Evolutionary conservation across 2,329 filamentous ascomycete genomes (phyloP), one percentile per base, ranked within the genome.

Genomic region (Paecilomyces variotii): DNA sequence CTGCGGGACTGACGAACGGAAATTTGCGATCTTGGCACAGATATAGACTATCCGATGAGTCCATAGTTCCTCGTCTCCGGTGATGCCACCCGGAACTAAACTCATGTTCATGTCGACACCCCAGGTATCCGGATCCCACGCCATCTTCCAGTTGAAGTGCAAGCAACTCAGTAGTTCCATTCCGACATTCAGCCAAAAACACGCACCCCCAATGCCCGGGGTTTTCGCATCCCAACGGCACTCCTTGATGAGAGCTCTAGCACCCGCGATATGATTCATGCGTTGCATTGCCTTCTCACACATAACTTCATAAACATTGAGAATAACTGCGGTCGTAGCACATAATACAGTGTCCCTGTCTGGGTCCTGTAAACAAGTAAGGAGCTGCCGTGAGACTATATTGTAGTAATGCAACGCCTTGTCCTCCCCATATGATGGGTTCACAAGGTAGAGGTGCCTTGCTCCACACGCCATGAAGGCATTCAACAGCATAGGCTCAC

Each of bases 291-390:
- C 86, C 64, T 85, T 85, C 68, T 93, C 89, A 54, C 86, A 91
- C 90, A 97, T 96, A 65, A 92, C 87, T 72, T 97, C 91, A 74
- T 95, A 97, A 2, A 96, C 89, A 65, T 96, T 93, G 32, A 97
- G 81, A 6, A 96, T 87, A 12, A 96, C 87, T 2, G 93, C 91
- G 0, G 91, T 91, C 0, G 89, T 90, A 6, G 92, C 91, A 71
- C 91, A 96, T 56, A 96, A 86, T 28, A 87, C 85, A 0, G 87
- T 90, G 69, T 96, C 88, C 59, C 91, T 84, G 64, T 94, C 88
- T 0, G 91, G 90, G 67, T 96, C 91, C 70, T 94, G 89, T 51
- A 96, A 76, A 55, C 84, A 87, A 53, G 86, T 84, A 12, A 95
- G 78, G 2, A 97, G 81, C 62, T 91, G 85, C 25, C 86, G 87